Evolutionary conservation across 345 rosid genomes (phyloP).

Genomic region (Nephelium lappaceum): DNA sequence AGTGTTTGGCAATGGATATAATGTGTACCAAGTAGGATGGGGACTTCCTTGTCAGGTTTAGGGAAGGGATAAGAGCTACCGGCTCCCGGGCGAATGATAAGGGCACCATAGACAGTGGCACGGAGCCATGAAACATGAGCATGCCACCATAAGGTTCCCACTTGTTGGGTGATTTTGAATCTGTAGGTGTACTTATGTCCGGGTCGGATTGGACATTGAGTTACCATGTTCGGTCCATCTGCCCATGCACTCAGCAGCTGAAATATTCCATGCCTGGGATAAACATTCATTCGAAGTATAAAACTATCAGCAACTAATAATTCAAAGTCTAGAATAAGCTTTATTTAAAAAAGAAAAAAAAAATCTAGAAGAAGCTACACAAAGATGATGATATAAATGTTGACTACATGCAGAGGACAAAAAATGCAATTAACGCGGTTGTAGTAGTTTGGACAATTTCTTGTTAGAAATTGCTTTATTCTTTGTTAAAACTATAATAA

Average conservation of each 20-base stretch:
- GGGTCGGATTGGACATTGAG: constrained; percentile 82
- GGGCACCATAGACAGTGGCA: constrained; percentile 85
- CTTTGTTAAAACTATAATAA: too few species aligned
- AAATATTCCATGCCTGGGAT: constrained; percentile 79
- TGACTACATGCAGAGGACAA: neutral
- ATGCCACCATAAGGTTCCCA: constrained; percentile 98
- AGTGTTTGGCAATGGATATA: neutral
- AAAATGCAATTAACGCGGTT: too few species aligned
- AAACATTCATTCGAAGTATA: neutral
- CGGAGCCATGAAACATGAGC: constrained; percentile 76
- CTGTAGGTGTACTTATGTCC: constrained; percentile 64
- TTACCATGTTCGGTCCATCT: constrained; percentile 76
- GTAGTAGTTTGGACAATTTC: too few species aligned
- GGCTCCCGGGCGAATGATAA: constrained; percentile 65
- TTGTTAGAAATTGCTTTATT: too few species aligned
- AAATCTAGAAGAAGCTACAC: neutral
- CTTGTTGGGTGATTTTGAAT: constrained; percentile 63
- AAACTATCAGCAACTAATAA: neutral
- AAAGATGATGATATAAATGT: neutral
- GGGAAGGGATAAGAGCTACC: constrained; percentile 78
- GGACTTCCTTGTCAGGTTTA: constrained; percentile 70
- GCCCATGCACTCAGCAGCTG: constrained; percentile 75
- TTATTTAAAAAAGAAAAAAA: too few species aligned
- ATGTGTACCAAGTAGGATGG: constrained; percentile 63
- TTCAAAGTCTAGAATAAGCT: neutral